Evolutionary conservation across 305 asterid genomes (phyloP), one percentile per base, ranked within the genome.

Genomic region (Fraxinus ornus): DNA sequence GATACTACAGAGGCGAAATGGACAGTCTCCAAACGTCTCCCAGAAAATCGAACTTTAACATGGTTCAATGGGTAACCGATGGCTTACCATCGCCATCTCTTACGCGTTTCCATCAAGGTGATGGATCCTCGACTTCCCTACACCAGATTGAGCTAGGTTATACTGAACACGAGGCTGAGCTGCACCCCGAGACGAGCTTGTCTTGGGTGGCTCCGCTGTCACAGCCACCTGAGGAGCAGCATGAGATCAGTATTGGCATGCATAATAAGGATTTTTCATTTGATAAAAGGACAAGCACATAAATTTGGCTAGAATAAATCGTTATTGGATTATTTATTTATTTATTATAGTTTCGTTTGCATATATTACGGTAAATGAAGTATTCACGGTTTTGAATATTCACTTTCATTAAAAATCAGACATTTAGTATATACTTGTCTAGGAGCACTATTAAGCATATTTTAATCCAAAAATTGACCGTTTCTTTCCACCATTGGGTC

Each of bases 201-300:
- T 86, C 91, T 1, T 87, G 83, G 47, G 89, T 89, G 84, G 92
- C 78, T 57, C 90, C 92, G 30, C 30, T 78, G 36, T 88, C 91
- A 2, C 49, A 77, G n/a, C 41, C 66, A 32, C 52, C 76, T 0
- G 60, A 2, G 1, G 77, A 74, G 21, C 90, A 88, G 39, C 90
- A 74, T n/a, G 93, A 88, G 86, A 84, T 88, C 79, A 79, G 49
- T 2, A 78, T 87, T 73, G 85, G 66, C 2, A 36, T 71, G 72
- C 66, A 89, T 2, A 3, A 66, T 66, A 89, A 77, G 28, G 95
- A 91, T 3, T 92, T 94, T 78, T 90, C 95, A 0, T 94, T 94
- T 75, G 92, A 77, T 55, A 90, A 84, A 66, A 87, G 57, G 57
- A 35, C 66, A 5, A 41, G 21, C 33, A 19, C 24, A 19, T 86